Conservation (phyloP, 2,329 filamentous ascomycete species). For the Parascedosporium putredinis region DNA sequence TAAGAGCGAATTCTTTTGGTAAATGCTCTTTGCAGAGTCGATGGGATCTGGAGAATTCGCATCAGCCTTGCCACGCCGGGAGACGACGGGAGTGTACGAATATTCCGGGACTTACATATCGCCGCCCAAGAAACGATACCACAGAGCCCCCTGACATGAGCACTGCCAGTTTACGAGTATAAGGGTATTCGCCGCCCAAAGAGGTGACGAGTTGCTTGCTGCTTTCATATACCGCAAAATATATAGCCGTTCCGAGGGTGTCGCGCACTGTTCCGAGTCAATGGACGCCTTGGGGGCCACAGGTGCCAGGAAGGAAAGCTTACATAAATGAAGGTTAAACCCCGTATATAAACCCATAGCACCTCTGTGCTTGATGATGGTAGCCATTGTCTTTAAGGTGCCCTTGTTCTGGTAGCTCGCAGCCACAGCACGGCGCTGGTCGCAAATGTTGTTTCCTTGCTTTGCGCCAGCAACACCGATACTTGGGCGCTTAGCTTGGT, state of each 20-base stretch:
- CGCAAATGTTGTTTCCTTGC: constrained; percentile 15
- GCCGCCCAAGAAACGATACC: constrained; percentile 75
- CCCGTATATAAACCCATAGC: constrained; percentile 68
- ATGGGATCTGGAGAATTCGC: constrained; percentile 43
- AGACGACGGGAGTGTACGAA: background rate
- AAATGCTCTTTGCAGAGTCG: constrained; percentile 76
- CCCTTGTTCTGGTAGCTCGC: constrained; percentile 69
- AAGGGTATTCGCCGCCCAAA: constrained; percentile 57
- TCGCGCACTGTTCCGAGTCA: constrained; percentile 54
- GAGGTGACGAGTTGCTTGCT: constrained; percentile 73
- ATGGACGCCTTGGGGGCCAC: constrained; percentile 7
- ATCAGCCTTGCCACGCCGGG: constrained; percentile 8
- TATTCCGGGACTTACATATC: constrained; percentile 51
- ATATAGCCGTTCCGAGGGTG: constrained; percentile 72
- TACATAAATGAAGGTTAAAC: constrained; percentile 67
- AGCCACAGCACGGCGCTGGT: constrained; percentile 48
- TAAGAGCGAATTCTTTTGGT: constrained; percentile 70
- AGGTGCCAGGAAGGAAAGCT: constrained; percentile 22
- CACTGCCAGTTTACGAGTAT: constrained; percentile 71
- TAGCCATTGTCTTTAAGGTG: constrained; percentile 64
- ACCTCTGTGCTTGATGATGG: constrained; percentile 67
- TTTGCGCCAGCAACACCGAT: constrained; percentile 59
- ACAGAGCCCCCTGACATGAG: constrained; percentile 68
- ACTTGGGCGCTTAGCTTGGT: constrained; percentile 85
- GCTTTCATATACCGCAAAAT: constrained; percentile 85